A percentile compares a stretch with the other conserved stretches of the same genome.
phyloP scores from a whole-genome alignment of 2,329 filamentous ascomycete species.

The Didymellaceae sp. region DNA sequence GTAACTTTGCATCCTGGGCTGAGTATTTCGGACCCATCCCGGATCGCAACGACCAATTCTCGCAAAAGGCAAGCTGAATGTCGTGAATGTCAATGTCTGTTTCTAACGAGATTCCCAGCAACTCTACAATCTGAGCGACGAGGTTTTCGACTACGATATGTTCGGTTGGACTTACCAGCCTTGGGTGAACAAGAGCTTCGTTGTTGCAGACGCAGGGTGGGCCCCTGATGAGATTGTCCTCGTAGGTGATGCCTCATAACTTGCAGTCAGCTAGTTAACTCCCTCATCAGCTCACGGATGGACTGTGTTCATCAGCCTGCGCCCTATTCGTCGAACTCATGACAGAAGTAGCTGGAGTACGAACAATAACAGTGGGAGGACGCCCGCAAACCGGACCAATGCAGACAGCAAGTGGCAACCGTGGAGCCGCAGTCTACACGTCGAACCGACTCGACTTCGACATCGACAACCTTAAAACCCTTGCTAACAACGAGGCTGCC shows the following conservation, averaged over 20 bases:
- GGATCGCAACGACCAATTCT: constrained; percentile 44
- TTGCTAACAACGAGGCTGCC: background rate
- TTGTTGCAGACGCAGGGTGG: background rate
- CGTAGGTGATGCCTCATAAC: background rate
- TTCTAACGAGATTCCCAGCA: too few species aligned
- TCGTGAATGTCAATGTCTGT: too few species aligned
- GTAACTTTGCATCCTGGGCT: constrained; percentile 50
- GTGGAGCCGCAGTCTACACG: background rate
- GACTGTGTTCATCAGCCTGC: background rate
- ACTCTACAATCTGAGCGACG: constrained; percentile 23
- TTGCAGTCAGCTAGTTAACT: too few species aligned
- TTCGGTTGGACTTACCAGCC: background rate
- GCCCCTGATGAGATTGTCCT: background rate
- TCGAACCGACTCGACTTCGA: background rate
- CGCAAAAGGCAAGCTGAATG: constrained; percentile 27
- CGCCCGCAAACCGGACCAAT: background rate
- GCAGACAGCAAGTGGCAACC: background rate
- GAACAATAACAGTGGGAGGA: background rate
- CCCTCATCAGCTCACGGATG: background rate
- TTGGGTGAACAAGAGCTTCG: background rate
- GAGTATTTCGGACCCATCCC: constrained; percentile 44
- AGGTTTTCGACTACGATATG: constrained; percentile 1
- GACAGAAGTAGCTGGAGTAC: background rate
- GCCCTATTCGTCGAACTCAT: background rate
- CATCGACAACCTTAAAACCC: background rate